Percentiles rank a stretch among this genome's conserved stretches.
phyloP scores from a whole-genome alignment of 1,284 basidiomycete species.

The Athelia sp. region DNA sequence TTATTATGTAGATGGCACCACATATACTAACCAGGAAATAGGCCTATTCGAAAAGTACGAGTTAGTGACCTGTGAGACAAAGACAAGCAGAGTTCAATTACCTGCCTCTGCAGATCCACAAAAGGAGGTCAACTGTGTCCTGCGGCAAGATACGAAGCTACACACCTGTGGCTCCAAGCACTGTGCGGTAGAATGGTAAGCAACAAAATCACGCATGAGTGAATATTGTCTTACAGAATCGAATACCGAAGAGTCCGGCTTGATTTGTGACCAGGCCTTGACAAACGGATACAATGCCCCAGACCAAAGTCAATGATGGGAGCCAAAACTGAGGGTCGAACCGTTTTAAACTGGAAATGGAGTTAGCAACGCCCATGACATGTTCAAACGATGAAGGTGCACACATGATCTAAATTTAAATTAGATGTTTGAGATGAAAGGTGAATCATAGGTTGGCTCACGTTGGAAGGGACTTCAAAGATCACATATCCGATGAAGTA shows the following conservation, averaged over 20 bases:
- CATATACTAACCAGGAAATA: constrained; percentile 40
- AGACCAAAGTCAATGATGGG: constrained; percentile 50
- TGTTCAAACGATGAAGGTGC: constrained; percentile 5
- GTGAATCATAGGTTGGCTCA: constrained; percentile 30
- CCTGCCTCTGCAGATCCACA: neutral
- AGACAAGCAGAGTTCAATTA: neutral
- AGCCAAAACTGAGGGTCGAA: constrained; percentile 58
- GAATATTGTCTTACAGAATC: constrained; percentile 34
- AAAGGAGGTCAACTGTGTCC: neutral
- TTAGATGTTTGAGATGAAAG: neutral
- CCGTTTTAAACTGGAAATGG: constrained; percentile 40
- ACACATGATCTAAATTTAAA: constrained; percentile 34
- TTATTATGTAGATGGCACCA: neutral
- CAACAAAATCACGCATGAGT: neutral
- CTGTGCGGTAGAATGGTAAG: constrained; percentile 21
- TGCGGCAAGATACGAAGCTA: neutral
- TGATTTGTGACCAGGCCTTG: constrained; percentile 58
- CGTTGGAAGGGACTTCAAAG: constrained; percentile 68
- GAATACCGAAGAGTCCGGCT: constrained; percentile 50
- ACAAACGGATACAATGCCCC: constrained; percentile 55
- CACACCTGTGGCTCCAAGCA: constrained; percentile 44
- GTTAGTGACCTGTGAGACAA: neutral
- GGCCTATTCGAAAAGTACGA: neutral
- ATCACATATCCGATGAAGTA: constrained; percentile 67
- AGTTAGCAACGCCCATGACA: constrained; percentile 3